phyloP scores from a whole-genome alignment of 1,139 yeast genomes.

The Lodderomyces elongisporus region DNA sequence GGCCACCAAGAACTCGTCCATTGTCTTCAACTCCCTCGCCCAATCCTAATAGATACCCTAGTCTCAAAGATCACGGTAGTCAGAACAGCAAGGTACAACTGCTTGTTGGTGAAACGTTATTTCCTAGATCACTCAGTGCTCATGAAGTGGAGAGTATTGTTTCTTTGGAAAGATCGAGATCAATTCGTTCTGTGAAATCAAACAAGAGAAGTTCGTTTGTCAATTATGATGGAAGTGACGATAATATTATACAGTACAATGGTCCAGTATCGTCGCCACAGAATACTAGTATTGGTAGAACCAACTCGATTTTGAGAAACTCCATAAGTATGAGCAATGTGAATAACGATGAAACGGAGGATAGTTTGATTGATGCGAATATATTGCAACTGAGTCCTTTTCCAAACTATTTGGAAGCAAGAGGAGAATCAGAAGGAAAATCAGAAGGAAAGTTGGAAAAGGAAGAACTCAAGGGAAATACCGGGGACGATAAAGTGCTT shows the following conservation, averaged over 20 bases:
- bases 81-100: slow-evolving; percentile 6
- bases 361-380: slow-evolving; percentile 11
- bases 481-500: neutral
- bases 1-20: neutral
- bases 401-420: neutral
- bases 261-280: slow-evolving; percentile 18
- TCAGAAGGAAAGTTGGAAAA: too few relatives aligned
- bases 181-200: slow-evolving; percentile 46
- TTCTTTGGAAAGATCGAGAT: slow-evolving; percentile 64
- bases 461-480: too few relatives aligned
- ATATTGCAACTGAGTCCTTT: slow-evolving; percentile 4
- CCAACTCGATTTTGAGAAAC: slow-evolving; percentile 51
- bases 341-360: slow-evolving; percentile 13
- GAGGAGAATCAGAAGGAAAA: neutral
- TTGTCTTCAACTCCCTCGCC: slow-evolving; percentile 6
- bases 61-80: slow-evolving; percentile 4
- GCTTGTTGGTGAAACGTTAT: slow-evolving; percentile 57
- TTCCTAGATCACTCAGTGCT: slow-evolving; percentile 62
- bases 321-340: slow-evolving; percentile 13
- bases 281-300: slow-evolving; percentile 18
- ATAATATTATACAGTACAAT: slow-evolving; percentile 33
- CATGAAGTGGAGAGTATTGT: slow-evolving; percentile 73
- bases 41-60: slow-evolving; percentile 5
- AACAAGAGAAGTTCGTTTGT: slow-evolving; percentile 40
- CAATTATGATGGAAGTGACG: slow-evolving; percentile 47